Conservation (phyloP, 495 filamentous ascomycete species). For the Trichoderma orchidacearum region DNA sequence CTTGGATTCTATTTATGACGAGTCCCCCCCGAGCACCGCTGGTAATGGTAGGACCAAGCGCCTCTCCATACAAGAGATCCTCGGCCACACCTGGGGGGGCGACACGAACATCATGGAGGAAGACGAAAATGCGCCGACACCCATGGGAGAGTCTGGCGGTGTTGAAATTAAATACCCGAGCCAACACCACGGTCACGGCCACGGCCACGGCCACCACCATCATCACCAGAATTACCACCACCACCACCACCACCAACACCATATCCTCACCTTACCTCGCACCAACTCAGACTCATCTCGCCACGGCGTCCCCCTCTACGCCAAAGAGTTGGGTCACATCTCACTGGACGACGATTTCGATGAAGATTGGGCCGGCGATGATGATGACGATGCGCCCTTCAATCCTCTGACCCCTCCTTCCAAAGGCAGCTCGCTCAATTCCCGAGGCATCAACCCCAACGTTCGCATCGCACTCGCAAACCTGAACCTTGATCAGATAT, state of each 20-base stretch:
- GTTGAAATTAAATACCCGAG: conserved; percentile 6
- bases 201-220: too few relatives aligned
- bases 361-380: conserved; percentile 43
- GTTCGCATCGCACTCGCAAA: conserved; percentile 25
- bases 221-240: too few relatives aligned
- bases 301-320: background rate
- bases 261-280: conserved; percentile 1
- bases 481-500: conserved; percentile 24
- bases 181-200: too few relatives aligned
- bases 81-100: conserved; percentile 31
- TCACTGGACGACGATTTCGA: conserved; percentile 51
- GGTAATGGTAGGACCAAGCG: conserved; percentile 39
- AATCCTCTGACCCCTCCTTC: conserved; percentile 41
- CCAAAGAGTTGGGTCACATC: conserved; percentile 25
- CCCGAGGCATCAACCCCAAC: conserved; percentile 28
- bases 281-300: conserved; percentile 6
- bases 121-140: conserved; percentile 46
- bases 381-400: conserved; percentile 36
- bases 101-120: conserved; percentile 50
- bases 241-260: too few relatives aligned
- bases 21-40: conserved; percentile 43
- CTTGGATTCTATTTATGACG: conserved; percentile 80
- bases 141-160: conserved; percentile 20
- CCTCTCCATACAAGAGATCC: conserved; percentile 40
- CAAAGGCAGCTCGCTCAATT: conserved; percentile 27